phyloP scores from a whole-genome alignment of 2,329 filamentous ascomycete species.

The Colletotrichum plurivorum region DNA sequence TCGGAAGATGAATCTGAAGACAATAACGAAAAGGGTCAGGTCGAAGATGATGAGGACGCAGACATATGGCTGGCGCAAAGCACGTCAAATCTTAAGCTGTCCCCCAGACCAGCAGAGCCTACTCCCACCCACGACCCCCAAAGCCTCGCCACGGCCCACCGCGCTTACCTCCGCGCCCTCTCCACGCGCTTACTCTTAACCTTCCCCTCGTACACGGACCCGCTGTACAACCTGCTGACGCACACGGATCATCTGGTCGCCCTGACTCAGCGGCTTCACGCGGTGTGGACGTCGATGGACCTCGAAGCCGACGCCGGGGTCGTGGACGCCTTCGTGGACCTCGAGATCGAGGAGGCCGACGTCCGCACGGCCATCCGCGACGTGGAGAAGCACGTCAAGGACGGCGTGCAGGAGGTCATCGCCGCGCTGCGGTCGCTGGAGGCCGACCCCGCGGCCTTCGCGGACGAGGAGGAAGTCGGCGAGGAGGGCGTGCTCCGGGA shows the following conservation, averaged over 20 bases:
- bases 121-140: constrained; percentile 81
- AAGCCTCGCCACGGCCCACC: constrained; percentile 84
- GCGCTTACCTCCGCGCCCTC: constrained; percentile 80
- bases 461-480: constrained; percentile 55
- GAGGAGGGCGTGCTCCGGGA: constrained; percentile 52
- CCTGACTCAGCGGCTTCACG: constrained; percentile 81
- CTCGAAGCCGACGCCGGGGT: constrained; percentile 87
- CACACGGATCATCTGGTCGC: constrained; percentile 87
- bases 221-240: constrained; percentile 76
- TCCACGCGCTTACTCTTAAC: constrained; percentile 77
- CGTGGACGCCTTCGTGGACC: constrained; percentile 80
- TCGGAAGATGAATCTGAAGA: constrained; percentile 15
- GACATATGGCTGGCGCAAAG: constrained; percentile 59
- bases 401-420: constrained; percentile 78
- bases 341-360: constrained; percentile 79
- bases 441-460: constrained; percentile 59
- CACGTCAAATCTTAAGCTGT: constrained; percentile 38
- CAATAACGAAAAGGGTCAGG: no score
- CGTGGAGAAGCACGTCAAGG: constrained; percentile 75
- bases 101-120: constrained; percentile 40
- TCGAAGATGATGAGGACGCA: constrained; percentile 40
- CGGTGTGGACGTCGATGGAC: constrained; percentile 83
- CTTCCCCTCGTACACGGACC: constrained; percentile 72
- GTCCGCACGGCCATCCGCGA: constrained; percentile 75
- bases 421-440: constrained; percentile 64